A percentile compares a stretch with the other conserved stretches of the same genome.
These are phyloP conservation scores for Madurella fahalii DNA, from an alignment of 2,329 filamentous ascomycete genomes.

Conservation along the genomic window DNA sequence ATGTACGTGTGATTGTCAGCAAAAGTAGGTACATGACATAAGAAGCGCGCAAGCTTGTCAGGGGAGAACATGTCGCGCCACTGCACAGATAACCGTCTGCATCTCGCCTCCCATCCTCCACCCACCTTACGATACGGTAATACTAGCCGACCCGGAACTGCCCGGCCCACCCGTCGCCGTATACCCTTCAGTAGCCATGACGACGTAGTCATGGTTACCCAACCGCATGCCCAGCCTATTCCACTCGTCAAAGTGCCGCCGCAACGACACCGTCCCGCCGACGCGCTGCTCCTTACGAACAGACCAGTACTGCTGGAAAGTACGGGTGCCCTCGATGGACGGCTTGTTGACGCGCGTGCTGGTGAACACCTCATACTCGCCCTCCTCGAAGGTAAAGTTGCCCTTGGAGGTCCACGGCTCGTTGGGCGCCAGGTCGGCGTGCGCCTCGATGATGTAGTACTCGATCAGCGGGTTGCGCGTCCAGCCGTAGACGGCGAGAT, in stretches of 20 bases:
- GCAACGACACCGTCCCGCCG: constrained; percentile 49
- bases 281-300: constrained; percentile 46
- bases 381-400: constrained; percentile 47
- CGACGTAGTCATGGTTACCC: constrained; percentile 50
- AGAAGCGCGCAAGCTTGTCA: too few relatives aligned
- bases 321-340: constrained; percentile 50
- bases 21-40: too few relatives aligned
- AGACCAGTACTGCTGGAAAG: constrained; percentile 52
- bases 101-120: not conserved
- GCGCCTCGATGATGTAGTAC: constrained; percentile 55
- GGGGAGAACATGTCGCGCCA: too few relatives aligned
- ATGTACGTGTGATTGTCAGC: too few relatives aligned
- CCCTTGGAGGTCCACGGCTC: constrained; percentile 46
- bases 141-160: constrained; percentile 26
- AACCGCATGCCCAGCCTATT: constrained; percentile 43
- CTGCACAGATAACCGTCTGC: too few relatives aligned
- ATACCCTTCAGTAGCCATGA: constrained; percentile 49
- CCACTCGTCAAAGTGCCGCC: constrained; percentile 54
- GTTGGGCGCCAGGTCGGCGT: constrained; percentile 46
- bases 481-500: constrained; percentile 58
- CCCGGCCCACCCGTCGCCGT: constrained; percentile 36
- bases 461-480: constrained; percentile 51
- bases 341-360: constrained; percentile 48
- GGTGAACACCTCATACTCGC: constrained; percentile 49
- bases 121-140: constrained; percentile 8